A percentile compares a stretch with the other conserved stretches of the same genome.
Conservation (phyloP, 257 asterid genomes). For the Solanum arcanum region DNA sequence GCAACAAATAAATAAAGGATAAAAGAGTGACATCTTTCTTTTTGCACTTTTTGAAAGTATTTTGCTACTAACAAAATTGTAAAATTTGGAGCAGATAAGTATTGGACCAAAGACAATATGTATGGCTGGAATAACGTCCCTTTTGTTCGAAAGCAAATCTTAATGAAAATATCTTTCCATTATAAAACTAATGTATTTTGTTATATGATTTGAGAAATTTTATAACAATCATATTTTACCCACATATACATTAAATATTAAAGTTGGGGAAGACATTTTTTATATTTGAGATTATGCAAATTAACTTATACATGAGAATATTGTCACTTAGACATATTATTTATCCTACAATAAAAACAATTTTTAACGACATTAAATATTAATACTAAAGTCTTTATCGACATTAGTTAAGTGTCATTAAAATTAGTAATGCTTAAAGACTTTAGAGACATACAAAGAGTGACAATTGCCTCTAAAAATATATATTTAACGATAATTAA, state of each 20-base stretch:
- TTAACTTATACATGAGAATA: background rate
- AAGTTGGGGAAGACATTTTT: background rate
- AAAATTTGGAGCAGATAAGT: background rate
- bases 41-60: background rate
- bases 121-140: background rate
- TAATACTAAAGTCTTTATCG: rapidly evolving
- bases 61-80: background rate
- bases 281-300: background rate
- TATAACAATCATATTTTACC: background rate
- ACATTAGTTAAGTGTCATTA: too few species aligned
- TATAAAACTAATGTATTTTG: background rate
- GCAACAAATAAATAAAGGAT: background rate
- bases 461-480: too few species aligned
- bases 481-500: too few species aligned
- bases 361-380: rapidly evolving
- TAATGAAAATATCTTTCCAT: background rate
- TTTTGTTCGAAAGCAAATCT: background rate
- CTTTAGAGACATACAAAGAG: too few species aligned
- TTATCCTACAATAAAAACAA: too few species aligned
- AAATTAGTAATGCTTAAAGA: too few species aligned
- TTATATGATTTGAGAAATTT: background rate
- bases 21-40: background rate
- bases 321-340: background rate
- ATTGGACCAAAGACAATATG: background rate
- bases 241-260: background rate